Base-by-base conservation (phyloP, 2,329 filamentous ascomycete species). In the Sordariomycetes sp. region DNA sequence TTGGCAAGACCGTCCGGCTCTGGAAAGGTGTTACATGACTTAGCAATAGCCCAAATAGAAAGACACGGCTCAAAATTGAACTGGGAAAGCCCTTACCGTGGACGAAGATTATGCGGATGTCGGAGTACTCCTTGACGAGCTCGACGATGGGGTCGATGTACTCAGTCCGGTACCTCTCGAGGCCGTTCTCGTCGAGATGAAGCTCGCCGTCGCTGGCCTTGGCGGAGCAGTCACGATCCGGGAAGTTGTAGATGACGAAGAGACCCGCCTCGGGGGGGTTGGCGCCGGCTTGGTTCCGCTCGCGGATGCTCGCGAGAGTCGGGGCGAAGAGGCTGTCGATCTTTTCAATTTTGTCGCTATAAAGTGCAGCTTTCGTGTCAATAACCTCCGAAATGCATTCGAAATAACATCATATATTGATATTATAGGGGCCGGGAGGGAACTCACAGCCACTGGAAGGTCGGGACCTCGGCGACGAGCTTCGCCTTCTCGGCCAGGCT, bases 1-100 rank as follows among this genome's bases (percentile, higher is more conserved):
- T 82, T 82, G 59, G 78, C 77, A n/a, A 82, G 70, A 28, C 77
- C 79, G 65, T 82, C 79, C 32, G 79, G 79, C 66, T 82, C 76
- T 75, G 20, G 5, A 5, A 32, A 22, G 13, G 20, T 4, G 36
- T 13, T 13, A 35, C 17, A 35, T 32, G n/a, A 17, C 22, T 55
- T 36, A 22, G 42, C 7, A 7, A 42, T 6, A 6, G n/a, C 10
- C 12, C 17, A 4, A 42, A 42, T 8, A n/a, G 12, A 2, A 42
- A 42, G 4, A 5, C 3, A 10, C 36, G 10, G 10, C 3, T 5
- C 3, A 42, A 42, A 15, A 42, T 7, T 15, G 10, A n/a, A 12
- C 36, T 8, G 17, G n/a, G 22, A 51, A 1, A 35, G 5, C 8
- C 50, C n/a, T 10, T 32, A 57, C 55, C 55, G 17, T 57, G 53